These are phyloP conservation scores for Mycotypha africana DNA, from an alignment of 371 early-diverging fungal genomes.

Conservation along the genomic window DNA sequence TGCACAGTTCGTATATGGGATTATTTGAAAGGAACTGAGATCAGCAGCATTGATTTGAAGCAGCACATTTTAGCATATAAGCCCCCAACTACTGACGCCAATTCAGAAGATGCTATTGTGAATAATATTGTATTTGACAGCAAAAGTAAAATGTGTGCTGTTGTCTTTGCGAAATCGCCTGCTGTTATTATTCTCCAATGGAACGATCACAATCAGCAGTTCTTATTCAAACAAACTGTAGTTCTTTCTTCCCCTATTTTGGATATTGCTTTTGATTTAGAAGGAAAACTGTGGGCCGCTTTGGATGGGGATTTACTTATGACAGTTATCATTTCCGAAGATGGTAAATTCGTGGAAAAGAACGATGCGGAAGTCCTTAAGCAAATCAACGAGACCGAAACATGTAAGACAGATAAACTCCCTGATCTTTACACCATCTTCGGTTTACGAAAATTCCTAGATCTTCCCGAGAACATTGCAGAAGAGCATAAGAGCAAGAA, in stretches of 20 bases:
- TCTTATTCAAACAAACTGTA: constrained; percentile 22
- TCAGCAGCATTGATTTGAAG: constrained; percentile 39
- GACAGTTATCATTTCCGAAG: not conserved
- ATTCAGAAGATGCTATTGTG: constrained; percentile 37
- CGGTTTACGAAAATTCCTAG: constrained; percentile 49
- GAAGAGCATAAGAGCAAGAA: constrained; percentile 20
- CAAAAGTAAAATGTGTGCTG: constrained; percentile 16
- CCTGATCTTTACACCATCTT: constrained; percentile 50
- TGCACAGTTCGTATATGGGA: constrained; percentile 78
- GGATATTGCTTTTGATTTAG: constrained; percentile 23
- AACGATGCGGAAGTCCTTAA: constrained; percentile 23
- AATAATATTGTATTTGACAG: constrained; percentile 15
- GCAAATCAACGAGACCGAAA: constrained; percentile 36
- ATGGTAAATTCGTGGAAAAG: constrained; percentile 12
- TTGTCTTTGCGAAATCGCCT: constrained; percentile 36
- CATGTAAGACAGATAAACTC: constrained; percentile 33
- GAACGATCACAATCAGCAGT: constrained; percentile 12
- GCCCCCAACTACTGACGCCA: constrained; percentile 35
- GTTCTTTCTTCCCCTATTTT: constrained; percentile 25
- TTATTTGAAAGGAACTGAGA: constrained; percentile 37
- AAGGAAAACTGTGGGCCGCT: constrained; percentile 28
- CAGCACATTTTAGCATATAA: constrained; percentile 38
- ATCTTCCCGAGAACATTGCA: constrained; percentile 27
- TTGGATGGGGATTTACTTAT: constrained; percentile 13
- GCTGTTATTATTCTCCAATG: constrained; percentile 31